phyloP scores from a whole-genome alignment of 2,329 filamentous ascomycete species.

The Drechmeria coniospora region DNA sequence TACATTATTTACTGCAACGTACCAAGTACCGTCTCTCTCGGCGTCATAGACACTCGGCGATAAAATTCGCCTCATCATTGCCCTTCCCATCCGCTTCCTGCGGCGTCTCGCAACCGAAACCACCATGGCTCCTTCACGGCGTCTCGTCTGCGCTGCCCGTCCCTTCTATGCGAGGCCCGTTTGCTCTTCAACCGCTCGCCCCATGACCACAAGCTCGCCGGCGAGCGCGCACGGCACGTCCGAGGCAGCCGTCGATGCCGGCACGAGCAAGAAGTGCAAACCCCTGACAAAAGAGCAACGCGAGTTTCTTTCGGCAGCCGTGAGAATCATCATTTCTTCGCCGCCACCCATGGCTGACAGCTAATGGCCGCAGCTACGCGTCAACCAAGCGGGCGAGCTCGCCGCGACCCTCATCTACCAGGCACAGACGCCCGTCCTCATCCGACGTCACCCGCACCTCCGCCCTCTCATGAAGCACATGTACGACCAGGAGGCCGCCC shows the following conservation, averaged over 20 bases:
- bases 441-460: conserved; percentile 70
- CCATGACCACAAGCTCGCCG: conserved; percentile 5
- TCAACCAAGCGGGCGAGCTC: conserved; percentile 96
- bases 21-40: no score
- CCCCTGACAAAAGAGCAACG: conserved; percentile 55
- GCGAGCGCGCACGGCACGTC: conserved; percentile 1
- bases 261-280: conserved; percentile 28
- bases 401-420: conserved; percentile 90
- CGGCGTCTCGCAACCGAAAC: no score
- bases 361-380: conserved; percentile 54
- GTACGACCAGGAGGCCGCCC: conserved; percentile 89
- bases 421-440: conserved; percentile 69
- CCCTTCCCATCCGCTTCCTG: background rate
- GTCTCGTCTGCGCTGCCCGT: conserved; percentile 5
- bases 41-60: background rate
- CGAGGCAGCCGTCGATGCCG: conserved; percentile 7
- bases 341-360: conserved; percentile 4
- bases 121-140: conserved; percentile 9
- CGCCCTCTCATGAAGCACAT: conserved; percentile 90
- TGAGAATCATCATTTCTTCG: no score
- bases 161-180: conserved; percentile 1
- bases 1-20: no score
- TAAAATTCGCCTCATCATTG: background rate
- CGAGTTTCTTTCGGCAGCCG: conserved; percentile 60
- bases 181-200: conserved; percentile 2